Evolutionary conservation across 2,329 filamentous ascomycete species (phyloP).

Genomic region (Colletotrichum echinochloae): DNA sequence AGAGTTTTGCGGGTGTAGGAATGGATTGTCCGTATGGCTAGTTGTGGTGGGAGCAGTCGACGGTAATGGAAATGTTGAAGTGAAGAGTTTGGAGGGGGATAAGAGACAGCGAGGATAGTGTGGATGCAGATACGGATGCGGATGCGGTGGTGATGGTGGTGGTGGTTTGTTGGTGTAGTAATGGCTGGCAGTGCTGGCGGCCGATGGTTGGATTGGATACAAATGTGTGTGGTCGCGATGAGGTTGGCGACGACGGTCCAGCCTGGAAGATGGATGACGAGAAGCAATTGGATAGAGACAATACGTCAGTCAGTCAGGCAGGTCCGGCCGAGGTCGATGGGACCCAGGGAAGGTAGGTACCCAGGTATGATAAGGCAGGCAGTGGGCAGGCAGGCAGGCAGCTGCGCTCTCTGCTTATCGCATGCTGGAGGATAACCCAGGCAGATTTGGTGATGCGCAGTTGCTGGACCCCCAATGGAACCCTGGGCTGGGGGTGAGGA

Average conservation of each 20-base stretch:
- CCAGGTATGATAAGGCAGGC: background rate
- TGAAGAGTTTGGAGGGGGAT: background rate
- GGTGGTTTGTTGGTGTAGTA: conserved; percentile 24
- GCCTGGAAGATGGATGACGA: conserved; percentile 1
- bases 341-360: too few relatives aligned
- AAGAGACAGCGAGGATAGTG: conserved; percentile 51
- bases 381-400: background rate
- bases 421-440: background rate
- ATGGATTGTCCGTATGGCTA: background rate
- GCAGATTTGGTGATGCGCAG: conserved; percentile 2
- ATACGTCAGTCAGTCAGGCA: conserved; percentile 3
- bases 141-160: conserved; percentile 14
- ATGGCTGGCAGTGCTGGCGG: conserved; percentile 36
- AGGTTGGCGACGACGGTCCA: conserved; percentile 1
- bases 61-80: background rate
- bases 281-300: conserved; percentile 31
- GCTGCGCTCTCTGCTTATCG: conserved; percentile 5
- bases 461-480: background rate
- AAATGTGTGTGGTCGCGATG: conserved; percentile 10
- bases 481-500: conserved; percentile 1
- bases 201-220: conserved; percentile 5
- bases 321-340: background rate
- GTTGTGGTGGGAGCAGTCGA: background rate
- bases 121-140: conserved; percentile 39
- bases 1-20: background rate